Base-by-base conservation (phyloP, 2,329 filamentous ascomycete genomes). In the Clathrospora elynae region DNA sequence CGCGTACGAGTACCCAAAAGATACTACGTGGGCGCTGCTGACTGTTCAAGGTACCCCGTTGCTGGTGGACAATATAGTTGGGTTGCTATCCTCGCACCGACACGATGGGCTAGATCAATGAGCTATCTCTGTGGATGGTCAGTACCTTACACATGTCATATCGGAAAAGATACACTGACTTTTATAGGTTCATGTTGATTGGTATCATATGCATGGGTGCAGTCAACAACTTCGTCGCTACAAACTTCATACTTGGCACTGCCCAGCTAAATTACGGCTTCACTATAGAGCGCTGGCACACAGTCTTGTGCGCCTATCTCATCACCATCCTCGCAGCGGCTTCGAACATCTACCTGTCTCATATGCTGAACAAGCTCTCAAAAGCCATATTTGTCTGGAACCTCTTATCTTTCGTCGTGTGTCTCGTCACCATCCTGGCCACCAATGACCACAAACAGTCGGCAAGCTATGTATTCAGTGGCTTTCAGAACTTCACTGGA, bases 51-150 rank as follows among this genome's bases (percentile, higher is more conserved):
- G 5, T 82, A 78, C 51, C 79, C 79, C 0, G 72, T 81, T 14
- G 79, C 78, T 6, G 77, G 79, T 20, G 77, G 80, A 5, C 78
- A 82, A 53, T 82, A 82, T 54, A 77, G 73, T 1, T 80, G 80
- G 79, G 79, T 81, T 11, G 78, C 78, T 3, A 75, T 81, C 1
- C 67, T 82, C 5, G 76, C 79, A 4, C 80, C 80, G 2, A 73
- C 57, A 9, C 56, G 49, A 43, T 59, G 59, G 49, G 66, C 69
- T 5, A 54, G 66, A 46, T 65, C 64, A 5, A 59, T 71, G 19
- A 66, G 62, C 9, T 72, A 73, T 45, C 54, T 73, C 26, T 69
- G 68, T 33, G 70, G 71, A 14, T 72, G 70, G 71, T 66, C 62
- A 47, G 67, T 70, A 63, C 38, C 64, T 22, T 67, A n/a, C 65